Conservation (phyloP, 371 early-diverging fungal genomes). For the Mucor racemosus region DNA sequence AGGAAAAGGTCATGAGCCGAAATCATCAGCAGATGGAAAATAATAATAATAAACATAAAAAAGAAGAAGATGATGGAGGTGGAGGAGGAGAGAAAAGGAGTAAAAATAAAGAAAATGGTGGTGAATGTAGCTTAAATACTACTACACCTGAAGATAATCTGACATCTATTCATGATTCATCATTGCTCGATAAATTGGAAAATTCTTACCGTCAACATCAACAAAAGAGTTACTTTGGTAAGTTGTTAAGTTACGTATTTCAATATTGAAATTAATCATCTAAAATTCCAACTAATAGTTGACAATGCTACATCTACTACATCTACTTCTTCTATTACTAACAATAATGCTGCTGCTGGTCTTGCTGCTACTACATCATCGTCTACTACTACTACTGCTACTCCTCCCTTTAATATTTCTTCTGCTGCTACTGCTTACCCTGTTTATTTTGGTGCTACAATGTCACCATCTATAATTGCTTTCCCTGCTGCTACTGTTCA, state of each 20-base stretch:
- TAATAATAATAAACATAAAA: conserved; percentile 1
- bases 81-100: background rate
- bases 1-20: conserved; percentile 23
- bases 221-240: conserved; percentile 40
- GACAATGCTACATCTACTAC: conserved; percentile 11
- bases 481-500: conserved; percentile 36
- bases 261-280: background rate
- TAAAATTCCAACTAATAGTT: background rate
- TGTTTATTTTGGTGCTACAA: conserved; percentile 37
- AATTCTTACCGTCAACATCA: conserved; percentile 30
- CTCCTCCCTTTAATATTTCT: conserved; percentile 39
- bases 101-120: conserved; percentile 9
- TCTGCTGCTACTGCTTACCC: conserved; percentile 41
- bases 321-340: background rate
- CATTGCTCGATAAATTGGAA: conserved; percentile 44
- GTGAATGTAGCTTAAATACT: background rate
- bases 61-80: background rate
- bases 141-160: conserved; percentile 44
- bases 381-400: conserved; percentile 14
- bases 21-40: background rate
- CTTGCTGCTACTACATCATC: conserved; percentile 22
- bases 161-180: conserved; percentile 36
- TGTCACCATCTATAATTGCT: conserved; percentile 31
- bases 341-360: conserved; percentile 19
- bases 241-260: background rate